Base-by-base conservation (phyloP, 176 grass and related monocot genomes). In the Bromus sterilis region DNA sequence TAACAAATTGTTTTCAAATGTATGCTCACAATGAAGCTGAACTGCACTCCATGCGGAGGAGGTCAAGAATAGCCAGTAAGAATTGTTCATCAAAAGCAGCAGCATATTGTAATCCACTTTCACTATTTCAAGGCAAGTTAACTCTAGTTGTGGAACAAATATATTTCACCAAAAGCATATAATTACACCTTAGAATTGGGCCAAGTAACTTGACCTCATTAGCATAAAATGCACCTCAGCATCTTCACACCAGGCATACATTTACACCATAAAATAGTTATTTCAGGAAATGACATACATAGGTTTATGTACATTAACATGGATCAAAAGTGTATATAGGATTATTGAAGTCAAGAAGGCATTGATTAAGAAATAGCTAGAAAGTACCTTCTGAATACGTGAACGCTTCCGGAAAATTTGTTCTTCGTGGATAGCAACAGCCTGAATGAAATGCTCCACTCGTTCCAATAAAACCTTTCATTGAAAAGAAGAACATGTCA, bases 381-480 rank as follows among this genome's bases (percentile, higher is more conserved):
- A 64, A 87, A 82, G 29, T 83, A 98, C 95, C 95, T 98, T 86
- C 59, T 98, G 92, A 91, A 98, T 95, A 74, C 95, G 86, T 84
- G 88, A 41, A 56, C 92, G 90, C 85, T 98, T 98, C 89, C 82
- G 92, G 77, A 98, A 98, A 93, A 98, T 98, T 88, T 94, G 88
- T 46, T 95, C 95, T 93, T 98, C 95, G 42, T 95, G 77, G 65
- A 95, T 36, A 44, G 92, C 86, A 95, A 89, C 90, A 57, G 90
- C 86, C 65, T 93, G 95, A 83, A 95, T 93, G 43, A 98, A 98
- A 85, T 98, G 92, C 62, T 95, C 95, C 81, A 98, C 95, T 49
- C 90, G 76, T 74, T 98, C 95, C 74, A 98, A 88, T 79, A 84
- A 75, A 84, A 98, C 95, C 95, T 89, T 83, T 71, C 35, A 40